Evolutionary conservation across 2,329 filamentous ascomycete species (phyloP).

Genomic region (Colletotrichum destructivum): DNA sequence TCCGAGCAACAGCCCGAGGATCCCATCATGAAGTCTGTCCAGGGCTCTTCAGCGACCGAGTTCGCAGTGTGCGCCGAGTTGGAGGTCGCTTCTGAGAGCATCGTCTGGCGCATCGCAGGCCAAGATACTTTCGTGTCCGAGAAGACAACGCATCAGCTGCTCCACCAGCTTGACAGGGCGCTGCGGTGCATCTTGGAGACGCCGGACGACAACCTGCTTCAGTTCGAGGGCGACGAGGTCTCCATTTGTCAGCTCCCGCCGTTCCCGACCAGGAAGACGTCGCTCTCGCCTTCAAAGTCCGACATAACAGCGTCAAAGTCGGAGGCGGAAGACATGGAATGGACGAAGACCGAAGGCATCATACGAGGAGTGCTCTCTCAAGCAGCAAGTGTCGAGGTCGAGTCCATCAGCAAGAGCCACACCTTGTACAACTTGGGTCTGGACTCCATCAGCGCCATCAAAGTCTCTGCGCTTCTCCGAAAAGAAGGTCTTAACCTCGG

Average conservation of each 20-base stretch:
- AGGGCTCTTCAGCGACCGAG: slow-evolving; percentile 78
- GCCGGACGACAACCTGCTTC: slow-evolving; percentile 66
- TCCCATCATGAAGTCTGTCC: slow-evolving; percentile 73
- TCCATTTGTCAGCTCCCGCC: slow-evolving; percentile 76
- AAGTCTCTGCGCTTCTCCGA: slow-evolving; percentile 80
- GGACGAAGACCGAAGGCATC: slow-evolving; percentile 52
- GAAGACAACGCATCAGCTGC: slow-evolving; percentile 62
- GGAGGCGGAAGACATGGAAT: slow-evolving; percentile 44
- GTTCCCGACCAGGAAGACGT: slow-evolving; percentile 49
- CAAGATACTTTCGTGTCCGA: slow-evolving; percentile 69
- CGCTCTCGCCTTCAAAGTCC: not conserved
- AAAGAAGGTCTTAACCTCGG: slow-evolving; percentile 73
- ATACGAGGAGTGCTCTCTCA: slow-evolving; percentile 66
- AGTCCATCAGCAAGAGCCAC: slow-evolving; percentile 71
- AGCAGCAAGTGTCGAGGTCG: slow-evolving; percentile 73
- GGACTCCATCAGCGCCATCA: slow-evolving; percentile 94
- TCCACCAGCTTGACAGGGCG: slow-evolving; percentile 72
- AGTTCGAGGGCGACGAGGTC: slow-evolving; percentile 65
- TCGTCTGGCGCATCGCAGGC: slow-evolving; percentile 82
- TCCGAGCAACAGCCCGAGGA: not conserved
- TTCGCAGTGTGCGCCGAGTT: slow-evolving; percentile 89
- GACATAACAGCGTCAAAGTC: not conserved
- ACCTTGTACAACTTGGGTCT: slow-evolving; percentile 89
- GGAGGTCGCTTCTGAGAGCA: slow-evolving; percentile 68
- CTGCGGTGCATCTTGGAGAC: slow-evolving; percentile 69